Evolutionary conservation across 345 rosid genomes (phyloP).

Genomic region (Citrus sp.): DNA sequence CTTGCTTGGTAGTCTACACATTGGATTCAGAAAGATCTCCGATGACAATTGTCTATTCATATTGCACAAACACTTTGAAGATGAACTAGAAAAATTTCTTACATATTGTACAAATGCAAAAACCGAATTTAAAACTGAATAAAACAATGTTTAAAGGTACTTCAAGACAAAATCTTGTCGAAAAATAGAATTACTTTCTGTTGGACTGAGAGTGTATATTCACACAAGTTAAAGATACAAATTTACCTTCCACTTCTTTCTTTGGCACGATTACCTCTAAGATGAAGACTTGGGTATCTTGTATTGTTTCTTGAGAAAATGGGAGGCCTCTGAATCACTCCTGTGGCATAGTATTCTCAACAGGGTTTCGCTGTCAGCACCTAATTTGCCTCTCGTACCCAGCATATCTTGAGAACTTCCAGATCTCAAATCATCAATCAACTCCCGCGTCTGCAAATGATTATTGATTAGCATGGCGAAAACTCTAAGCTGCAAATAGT

Average conservation of each 20-base stretch:
- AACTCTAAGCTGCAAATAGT: not conserved
- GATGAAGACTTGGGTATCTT: conserved; percentile 78
- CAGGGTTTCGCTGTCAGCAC: conserved; percentile 74
- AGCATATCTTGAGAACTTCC: conserved; percentile 55
- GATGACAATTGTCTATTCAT: not conserved
- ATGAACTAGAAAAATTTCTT: not conserved
- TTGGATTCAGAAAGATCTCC: not conserved
- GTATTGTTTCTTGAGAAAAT: conserved; percentile 90
- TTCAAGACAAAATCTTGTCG: not conserved
- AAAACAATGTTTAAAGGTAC: not conserved
- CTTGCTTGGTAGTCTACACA: not conserved
- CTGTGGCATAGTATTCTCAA: conserved; percentile 87
- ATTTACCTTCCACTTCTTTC: not conserved
- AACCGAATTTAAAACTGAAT: not conserved
- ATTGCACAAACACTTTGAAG: not conserved
- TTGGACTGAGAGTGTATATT: not conserved
- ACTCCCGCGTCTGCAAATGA: conserved; percentile 68
- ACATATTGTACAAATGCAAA: not conserved
- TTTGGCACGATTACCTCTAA: conserved; percentile 1
- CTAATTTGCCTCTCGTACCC: conserved; percentile 61
- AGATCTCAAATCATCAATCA: conserved; percentile 76
- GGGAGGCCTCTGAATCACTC: conserved; percentile 82
- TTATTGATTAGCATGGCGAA: not conserved
- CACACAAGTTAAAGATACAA: not conserved
- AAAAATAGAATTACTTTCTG: not conserved